Evolutionary conservation across 148 eudicot genomes (phyloP), one percentile per base, ranked within the genome.

Genomic region (Rhododendron williamsianum): DNA sequence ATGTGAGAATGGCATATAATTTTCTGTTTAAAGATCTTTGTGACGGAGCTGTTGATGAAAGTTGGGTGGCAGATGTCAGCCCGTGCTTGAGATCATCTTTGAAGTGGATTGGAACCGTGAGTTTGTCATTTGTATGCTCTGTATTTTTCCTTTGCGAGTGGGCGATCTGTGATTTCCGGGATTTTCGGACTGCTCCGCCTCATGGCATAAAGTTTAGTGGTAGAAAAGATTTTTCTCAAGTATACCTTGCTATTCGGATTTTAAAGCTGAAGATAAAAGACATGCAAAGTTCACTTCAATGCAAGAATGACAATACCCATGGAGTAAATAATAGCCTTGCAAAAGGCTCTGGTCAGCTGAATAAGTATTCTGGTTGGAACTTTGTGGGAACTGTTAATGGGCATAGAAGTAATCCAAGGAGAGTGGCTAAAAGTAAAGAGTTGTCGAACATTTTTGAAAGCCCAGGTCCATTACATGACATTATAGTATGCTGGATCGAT

Each of bases 91-190:
- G 93, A 69, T 91, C 95, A 83, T 91, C 96, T 16, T 86, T 97
- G 83, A 90, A 93, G 90, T 90, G 94, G 93, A 91, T 97, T 33
- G 91, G 93, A 25, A 88, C 90, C 25, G 92, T 91, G 54, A 87
- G 91, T 76, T 82, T 86, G 43, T 88, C 98, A 41, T 89, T 93
- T 78, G 81, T 97, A 77, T 91, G 93, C 89, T 97, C 99, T 35
- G 92, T 93, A 13, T 95, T 97, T 89, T 91, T 97, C 83, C 93
- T 97, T 85, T 97, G 98, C 81, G 99, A 97, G 89, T 97, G 99
- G 99, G 98, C 98, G 82, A 90, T 98, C 36, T 97, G 98, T 90
- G 96, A 94, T 87, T 95, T 93, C 51, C 90, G 98, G 86, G 93
- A 95, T 87, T 92, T 92, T 76, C 94, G 98, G 82, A 86, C 88